Percentiles rank a stretch among this genome's conserved stretches.
phyloP scores from a whole-genome alignment of 2,329 filamentous ascomycete genomes.

The Botrytis byssoidea region DNA sequence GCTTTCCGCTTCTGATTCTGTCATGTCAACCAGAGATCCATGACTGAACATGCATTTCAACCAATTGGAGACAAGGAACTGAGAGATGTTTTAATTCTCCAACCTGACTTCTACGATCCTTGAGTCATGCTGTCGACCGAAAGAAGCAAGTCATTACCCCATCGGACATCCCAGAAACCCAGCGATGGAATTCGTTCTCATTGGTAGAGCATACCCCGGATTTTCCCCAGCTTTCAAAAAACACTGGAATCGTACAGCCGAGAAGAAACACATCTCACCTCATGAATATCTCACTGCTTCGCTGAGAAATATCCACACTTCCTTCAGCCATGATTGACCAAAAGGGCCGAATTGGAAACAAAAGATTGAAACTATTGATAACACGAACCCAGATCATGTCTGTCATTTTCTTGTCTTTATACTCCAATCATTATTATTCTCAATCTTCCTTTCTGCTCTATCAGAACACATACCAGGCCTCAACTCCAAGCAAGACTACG shows the following conservation, averaged over 20 bases:
- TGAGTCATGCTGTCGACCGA: not conserved
- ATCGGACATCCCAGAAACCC: not conserved
- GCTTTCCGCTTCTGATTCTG: not conserved
- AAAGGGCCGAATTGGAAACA: slow-evolving; percentile 7
- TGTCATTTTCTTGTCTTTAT: not conserved
- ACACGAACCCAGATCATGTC: not conserved
- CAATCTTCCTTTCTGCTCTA: too few relatives aligned
- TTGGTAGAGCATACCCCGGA: not conserved
- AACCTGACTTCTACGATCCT: not conserved
- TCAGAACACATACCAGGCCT: not conserved
- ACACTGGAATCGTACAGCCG: not conserved
- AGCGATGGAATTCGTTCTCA: not conserved
- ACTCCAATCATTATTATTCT: not conserved
- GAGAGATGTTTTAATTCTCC: not conserved
- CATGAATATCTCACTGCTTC: not conserved
- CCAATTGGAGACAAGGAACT: not conserved
- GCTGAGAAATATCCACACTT: not conserved
- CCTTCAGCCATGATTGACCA: not conserved
- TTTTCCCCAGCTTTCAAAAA: not conserved
- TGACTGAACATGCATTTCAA: not conserved
- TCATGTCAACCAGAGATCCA: not conserved
- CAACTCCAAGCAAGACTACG: not conserved
- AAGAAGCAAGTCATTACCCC: not conserved
- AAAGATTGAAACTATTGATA: not conserved
- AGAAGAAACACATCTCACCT: not conserved